Evolutionary conservation across 768 basidiomycete species (phyloP).

Genomic region (Kwoniella europaea): DNA sequence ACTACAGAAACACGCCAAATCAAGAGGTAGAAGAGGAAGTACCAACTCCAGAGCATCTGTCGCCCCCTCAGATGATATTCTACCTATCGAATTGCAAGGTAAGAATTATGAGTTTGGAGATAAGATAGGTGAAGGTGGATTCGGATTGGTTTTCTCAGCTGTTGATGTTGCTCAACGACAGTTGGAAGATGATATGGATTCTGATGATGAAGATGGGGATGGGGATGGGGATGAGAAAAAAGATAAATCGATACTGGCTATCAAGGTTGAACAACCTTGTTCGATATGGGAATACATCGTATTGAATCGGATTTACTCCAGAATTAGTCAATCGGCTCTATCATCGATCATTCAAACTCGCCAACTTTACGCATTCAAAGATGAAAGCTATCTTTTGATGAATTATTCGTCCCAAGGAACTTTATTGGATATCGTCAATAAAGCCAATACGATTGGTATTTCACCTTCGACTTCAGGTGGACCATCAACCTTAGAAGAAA

Average conservation of each 20-base stretch:
- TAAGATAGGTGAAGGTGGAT: constrained; percentile 96
- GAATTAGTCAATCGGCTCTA: constrained; percentile 65
- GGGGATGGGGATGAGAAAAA: constrained; percentile 64
- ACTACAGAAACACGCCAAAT: constrained; percentile 74
- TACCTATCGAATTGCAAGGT: constrained; percentile 65
- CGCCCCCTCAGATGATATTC: constrained; percentile 41
- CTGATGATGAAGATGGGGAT: constrained; percentile 60
- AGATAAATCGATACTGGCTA: constrained; percentile 67
- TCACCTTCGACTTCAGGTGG: constrained; percentile 57
- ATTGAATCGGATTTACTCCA: constrained; percentile 74
- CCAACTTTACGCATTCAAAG: constrained; percentile 78
- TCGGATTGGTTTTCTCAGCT: constrained; percentile 92
- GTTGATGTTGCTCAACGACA: constrained; percentile 59
- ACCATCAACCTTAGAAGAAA: constrained; percentile 72
- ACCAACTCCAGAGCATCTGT: constrained; percentile 38
- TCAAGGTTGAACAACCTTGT: constrained; percentile 88
- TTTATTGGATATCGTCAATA: constrained; percentile 88
- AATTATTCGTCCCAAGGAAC: constrained; percentile 90
- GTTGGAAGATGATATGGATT: constrained; percentile 45
- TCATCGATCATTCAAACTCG: constrained; percentile 77
- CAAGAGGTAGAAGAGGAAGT: constrained; percentile 36
- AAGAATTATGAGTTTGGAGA: constrained; percentile 73
- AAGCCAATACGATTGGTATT: constrained; percentile 73
- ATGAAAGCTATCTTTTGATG: constrained; percentile 88
- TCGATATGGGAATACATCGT: constrained; percentile 92